Evolutionary conservation across 371 early-diverging fungal species (phyloP).

Genomic region (Mucor lusitanicus): DNA sequence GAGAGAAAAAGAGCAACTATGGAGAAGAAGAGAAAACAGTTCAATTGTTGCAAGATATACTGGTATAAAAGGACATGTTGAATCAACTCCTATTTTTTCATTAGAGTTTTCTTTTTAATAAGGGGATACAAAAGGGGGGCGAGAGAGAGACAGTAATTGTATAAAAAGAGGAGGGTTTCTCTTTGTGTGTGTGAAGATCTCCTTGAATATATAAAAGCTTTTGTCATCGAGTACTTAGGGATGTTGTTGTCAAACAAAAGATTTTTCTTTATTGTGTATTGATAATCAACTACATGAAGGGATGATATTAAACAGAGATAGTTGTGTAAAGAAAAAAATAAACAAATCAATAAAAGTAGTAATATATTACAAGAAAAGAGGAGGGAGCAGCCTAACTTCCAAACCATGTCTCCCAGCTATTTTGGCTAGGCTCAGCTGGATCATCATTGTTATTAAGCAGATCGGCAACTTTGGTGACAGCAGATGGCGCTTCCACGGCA

Average conservation of each 20-base stretch:
- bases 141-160: not conserved
- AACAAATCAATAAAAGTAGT: not conserved
- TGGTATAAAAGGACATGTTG: not conserved
- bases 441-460: conserved; percentile 49
- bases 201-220: not conserved
- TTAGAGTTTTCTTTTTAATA: conserved; percentile 2
- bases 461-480: conserved; percentile 52
- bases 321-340: not conserved
- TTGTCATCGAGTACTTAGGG: not conserved
- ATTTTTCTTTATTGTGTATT: not conserved
- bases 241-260: not conserved
- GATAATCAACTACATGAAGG: not conserved
- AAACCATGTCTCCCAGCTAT: conserved; percentile 57
- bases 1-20: not conserved
- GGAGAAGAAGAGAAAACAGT: conserved; percentile 9
- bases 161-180: not conserved
- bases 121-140: conserved; percentile 1
- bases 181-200: not conserved
- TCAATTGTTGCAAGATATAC: not conserved
- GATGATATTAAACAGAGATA: not conserved
- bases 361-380: not conserved
- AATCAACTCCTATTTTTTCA: conserved; percentile 8
- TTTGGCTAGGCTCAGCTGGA: conserved; percentile 42
- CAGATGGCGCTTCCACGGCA: conserved; percentile 14
- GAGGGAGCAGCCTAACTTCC: conserved; percentile 11